These are phyloP conservation scores for Potentilla sterilis DNA, from an alignment of 306 rosid genomes.

Conservation along the genomic window DNA sequence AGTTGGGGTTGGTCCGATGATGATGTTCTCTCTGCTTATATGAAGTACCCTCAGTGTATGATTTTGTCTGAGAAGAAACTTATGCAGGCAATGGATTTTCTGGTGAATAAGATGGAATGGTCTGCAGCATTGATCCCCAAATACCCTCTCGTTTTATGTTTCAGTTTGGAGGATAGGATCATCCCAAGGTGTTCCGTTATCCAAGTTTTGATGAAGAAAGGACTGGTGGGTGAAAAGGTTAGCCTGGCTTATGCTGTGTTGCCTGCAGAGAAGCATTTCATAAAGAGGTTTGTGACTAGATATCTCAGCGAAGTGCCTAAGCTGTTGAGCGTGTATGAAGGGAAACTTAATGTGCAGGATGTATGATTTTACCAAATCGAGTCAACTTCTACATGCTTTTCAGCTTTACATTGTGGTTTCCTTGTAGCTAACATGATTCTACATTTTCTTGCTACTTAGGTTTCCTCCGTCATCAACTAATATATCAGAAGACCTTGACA, in stretches of 20 bases:
- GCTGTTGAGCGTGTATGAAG: constrained; percentile 25
- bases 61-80: constrained; percentile 34
- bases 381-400: not conserved
- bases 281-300: constrained; percentile 25
- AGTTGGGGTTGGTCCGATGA: constrained; percentile 64
- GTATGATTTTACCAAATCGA: not conserved
- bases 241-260: not conserved
- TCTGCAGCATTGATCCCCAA: constrained; percentile 18
- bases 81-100: constrained; percentile 32
- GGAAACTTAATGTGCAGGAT: constrained; percentile 9
- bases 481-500: not conserved
- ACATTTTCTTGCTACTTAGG: not conserved
- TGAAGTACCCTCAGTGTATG: constrained; percentile 40
- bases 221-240: constrained; percentile 18
- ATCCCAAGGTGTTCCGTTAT: constrained; percentile 42
- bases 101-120: constrained; percentile 37
- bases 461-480: not conserved
- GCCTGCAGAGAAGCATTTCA: constrained; percentile 8
- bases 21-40: constrained; percentile 30
- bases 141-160: not conserved
- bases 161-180: constrained; percentile 43
- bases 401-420: not conserved
- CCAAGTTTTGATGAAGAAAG: constrained; percentile 28
- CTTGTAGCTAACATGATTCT: not conserved
- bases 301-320: constrained; percentile 7